These are phyloP conservation scores for Decorospora gaudefroyi DNA, from an alignment of 2,329 filamentous ascomycete genomes.

Conservation along the genomic window DNA sequence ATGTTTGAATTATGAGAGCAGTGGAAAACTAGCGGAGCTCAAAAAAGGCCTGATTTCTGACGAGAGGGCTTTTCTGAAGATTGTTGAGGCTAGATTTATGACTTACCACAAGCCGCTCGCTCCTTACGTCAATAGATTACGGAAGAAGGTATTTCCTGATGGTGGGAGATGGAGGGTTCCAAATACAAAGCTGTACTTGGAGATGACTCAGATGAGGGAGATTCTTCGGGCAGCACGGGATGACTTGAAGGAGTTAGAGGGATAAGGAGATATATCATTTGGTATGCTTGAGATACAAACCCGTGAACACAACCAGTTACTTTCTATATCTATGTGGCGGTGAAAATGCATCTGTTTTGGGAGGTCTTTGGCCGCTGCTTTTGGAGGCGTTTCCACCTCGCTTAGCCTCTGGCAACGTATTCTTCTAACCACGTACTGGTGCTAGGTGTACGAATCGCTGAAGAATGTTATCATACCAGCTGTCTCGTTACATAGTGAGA, in stretches of 20 bases:
- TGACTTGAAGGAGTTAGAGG: not conserved
- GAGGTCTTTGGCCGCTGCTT: slow-evolving; percentile 1
- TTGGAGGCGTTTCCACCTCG: too few species aligned
- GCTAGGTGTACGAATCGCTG: too few species aligned
- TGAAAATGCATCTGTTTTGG: slow-evolving; percentile 4
- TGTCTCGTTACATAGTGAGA: too few species aligned
- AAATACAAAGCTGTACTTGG: slow-evolving; percentile 10
- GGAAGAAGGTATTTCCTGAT: slow-evolving; percentile 45
- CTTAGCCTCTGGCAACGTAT: too few species aligned
- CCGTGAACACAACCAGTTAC: not conserved
- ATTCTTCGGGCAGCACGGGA: slow-evolving; percentile 1
- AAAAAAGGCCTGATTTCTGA: slow-evolving; percentile 15
- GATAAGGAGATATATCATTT: slow-evolving; percentile 3
- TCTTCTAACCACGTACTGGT: too few species aligned
- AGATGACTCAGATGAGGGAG: slow-evolving; percentile 5
- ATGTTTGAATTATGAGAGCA: slow-evolving; percentile 44
- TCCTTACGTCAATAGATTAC: slow-evolving; percentile 48
- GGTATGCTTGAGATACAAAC: not conserved
- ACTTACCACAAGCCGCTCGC: slow-evolving; percentile 46
- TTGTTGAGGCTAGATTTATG: slow-evolving; percentile 39
- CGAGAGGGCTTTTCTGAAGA: slow-evolving; percentile 37
- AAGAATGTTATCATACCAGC: too few species aligned
- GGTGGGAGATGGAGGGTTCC: slow-evolving; percentile 19
- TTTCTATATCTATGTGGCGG: slow-evolving; percentile 1
- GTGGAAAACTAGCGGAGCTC: slow-evolving; percentile 6